Percentiles rank a stretch among this genome's conserved stretches.
phyloP scores from a whole-genome alignment of 2,329 filamentous ascomycete genomes.

The Paracamarosporium sp. region DNA sequence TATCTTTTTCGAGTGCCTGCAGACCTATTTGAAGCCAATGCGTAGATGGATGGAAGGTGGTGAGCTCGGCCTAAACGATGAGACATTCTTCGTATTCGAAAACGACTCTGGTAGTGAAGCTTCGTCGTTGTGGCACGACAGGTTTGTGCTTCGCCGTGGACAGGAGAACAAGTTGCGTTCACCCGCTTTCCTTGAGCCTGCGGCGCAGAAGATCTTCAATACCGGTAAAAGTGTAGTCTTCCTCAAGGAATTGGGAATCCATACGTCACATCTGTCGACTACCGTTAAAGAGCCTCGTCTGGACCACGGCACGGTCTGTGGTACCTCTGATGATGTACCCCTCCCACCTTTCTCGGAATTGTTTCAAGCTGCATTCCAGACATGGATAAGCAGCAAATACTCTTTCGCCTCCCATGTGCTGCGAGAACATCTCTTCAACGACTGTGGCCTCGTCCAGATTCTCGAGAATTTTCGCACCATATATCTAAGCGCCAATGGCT shows the following conservation, averaged over 20 bases:
- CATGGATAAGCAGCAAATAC: constrained; percentile 80
- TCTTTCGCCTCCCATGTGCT: constrained; percentile 72
- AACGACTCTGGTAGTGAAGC: constrained; percentile 63
- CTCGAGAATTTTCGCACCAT: constrained; percentile 73
- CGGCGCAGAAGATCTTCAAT: constrained; percentile 77
- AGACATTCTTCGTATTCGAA: constrained; percentile 77
- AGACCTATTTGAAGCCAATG: constrained; percentile 81
- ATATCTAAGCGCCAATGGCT: constrained; percentile 79
- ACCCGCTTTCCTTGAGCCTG: constrained; percentile 76
- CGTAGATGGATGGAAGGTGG: constrained; percentile 85
- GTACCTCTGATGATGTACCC: constrained; percentile 46
- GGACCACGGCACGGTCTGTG: constrained; percentile 65
- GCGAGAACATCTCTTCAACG: constrained; percentile 69
- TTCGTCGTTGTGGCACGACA: constrained; percentile 76
- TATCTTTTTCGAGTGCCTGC: constrained; percentile 82
- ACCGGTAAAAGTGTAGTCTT: constrained; percentile 89
- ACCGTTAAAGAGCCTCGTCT: constrained; percentile 46
- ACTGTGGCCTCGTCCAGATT: constrained; percentile 70
- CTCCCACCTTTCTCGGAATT: constrained; percentile 76
- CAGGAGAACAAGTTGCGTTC: constrained; percentile 68
- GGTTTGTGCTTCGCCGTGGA: constrained; percentile 71
- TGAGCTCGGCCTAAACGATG: constrained; percentile 68
- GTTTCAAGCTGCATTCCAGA: constrained; percentile 73
- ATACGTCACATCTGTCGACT: constrained; percentile 35
- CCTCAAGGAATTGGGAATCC: constrained; percentile 72